Conservation (phyloP, 129 eudicot genomes). For the Daucus carota region DNA sequence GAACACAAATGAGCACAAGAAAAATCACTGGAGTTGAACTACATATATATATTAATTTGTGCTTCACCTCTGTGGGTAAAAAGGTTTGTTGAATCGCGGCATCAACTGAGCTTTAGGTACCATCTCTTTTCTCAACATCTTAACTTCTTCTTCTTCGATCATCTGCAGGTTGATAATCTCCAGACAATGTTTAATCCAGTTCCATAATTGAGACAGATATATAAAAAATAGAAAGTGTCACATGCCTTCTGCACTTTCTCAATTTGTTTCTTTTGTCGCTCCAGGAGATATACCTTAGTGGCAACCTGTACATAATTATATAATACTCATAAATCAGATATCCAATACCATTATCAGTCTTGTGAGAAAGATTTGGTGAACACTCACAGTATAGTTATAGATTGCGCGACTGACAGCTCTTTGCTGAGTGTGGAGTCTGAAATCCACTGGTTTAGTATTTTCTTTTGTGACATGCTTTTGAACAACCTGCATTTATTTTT, state of each 20-base stretch:
- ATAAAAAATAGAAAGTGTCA: neutral
- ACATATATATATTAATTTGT: neutral
- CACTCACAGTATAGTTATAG: slow-evolving; percentile 58
- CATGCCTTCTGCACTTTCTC: slow-evolving; percentile 58
- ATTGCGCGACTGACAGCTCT: slow-evolving; percentile 73
- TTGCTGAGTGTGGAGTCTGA: slow-evolving; percentile 68
- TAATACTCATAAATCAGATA: neutral
- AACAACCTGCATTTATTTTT: slow-evolving; percentile 20
- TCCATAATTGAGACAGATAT: neutral
- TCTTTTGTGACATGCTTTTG: slow-evolving; percentile 41
- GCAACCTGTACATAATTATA: slow-evolving; percentile 42
- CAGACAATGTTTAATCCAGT: neutral
- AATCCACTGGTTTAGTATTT: slow-evolving; percentile 48
- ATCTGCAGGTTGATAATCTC: slow-evolving; percentile 26
- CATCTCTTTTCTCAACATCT: slow-evolving; percentile 73
- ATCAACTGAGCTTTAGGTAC: slow-evolving; percentile 84
- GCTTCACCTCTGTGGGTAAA: slow-evolving; percentile 68
- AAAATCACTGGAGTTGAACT: neutral
- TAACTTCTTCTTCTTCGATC: slow-evolving; percentile 82
- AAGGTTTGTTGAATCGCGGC: slow-evolving; percentile 79
- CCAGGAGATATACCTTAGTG: slow-evolving; percentile 54
- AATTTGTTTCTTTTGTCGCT: slow-evolving; percentile 64
- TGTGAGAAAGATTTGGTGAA: neutral
- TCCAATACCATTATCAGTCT: neutral
- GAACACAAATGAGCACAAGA: neutral